Conservation (phyloP, 1,139 yeast genomes). For the Yamadazyma siamensis region DNA sequence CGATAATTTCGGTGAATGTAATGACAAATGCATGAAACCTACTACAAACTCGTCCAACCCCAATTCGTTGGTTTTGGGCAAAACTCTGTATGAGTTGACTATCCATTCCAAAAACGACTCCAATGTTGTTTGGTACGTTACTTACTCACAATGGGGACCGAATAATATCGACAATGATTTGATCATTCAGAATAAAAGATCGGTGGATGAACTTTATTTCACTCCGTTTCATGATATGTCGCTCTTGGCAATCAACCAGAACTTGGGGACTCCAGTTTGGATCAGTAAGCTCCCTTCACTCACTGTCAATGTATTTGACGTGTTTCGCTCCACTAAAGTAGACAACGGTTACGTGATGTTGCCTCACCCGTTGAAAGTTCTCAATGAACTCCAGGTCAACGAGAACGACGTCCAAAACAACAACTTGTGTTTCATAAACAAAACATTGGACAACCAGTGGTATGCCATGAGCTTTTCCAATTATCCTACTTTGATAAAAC, state of each 20-base stretch:
- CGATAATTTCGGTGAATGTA: constrained; percentile 57
- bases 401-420: constrained; percentile 21
- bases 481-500: constrained; percentile 77
- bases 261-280: constrained; percentile 76
- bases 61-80: constrained; percentile 36
- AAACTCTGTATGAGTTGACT: constrained; percentile 45
- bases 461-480: constrained; percentile 76
- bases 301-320: constrained; percentile 72
- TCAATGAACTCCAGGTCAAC: constrained; percentile 31
- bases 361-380: constrained; percentile 62
- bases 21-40: constrained; percentile 5
- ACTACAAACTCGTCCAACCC: neutral
- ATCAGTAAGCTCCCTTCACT: constrained; percentile 62
- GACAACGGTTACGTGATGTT: constrained; percentile 42
- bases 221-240: constrained; percentile 82
- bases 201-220: constrained; percentile 70
- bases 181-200: constrained; percentile 45
- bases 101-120: constrained; percentile 54
- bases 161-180: constrained; percentile 79
- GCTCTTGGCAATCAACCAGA: constrained; percentile 61
- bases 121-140: constrained; percentile 77
- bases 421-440: constrained; percentile 57
- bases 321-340: constrained; percentile 36
- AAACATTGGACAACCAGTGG: constrained; percentile 71
- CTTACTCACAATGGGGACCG: constrained; percentile 91